Conservation (phyloP, 2,329 filamentous ascomycete species). For the Elsinoe fawcettii region DNA sequence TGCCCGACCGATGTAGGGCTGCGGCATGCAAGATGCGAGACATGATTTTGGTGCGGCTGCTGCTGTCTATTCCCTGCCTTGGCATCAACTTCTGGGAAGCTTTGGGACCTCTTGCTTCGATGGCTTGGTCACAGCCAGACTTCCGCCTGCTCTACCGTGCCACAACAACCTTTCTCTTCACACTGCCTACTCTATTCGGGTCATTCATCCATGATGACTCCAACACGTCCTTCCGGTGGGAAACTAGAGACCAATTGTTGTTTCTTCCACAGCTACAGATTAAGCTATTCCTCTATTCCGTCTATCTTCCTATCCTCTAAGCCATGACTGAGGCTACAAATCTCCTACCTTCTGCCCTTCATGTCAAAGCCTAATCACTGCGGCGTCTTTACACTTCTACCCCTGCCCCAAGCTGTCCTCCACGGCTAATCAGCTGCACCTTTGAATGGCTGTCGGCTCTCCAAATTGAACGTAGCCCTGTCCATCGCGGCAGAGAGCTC, state of each 20-base stretch:
- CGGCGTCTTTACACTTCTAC: not conserved
- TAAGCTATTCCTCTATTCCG: not conserved
- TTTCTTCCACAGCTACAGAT: not conserved
- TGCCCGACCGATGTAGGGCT: not conserved
- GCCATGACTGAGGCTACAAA: slow-evolving; percentile 5
- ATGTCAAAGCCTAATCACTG: not conserved
- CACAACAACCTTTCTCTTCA: not conserved
- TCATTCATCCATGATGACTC: slow-evolving; percentile 7
- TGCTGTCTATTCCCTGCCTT: slow-evolving; percentile 4
- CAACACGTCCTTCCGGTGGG: not conserved
- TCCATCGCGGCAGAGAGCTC: not conserved
- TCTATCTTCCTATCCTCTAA: not conserved
- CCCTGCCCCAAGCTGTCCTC: not conserved
- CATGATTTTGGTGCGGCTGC: slow-evolving; percentile 2
- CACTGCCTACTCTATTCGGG: slow-evolving; percentile 7
- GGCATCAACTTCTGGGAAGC: slow-evolving; percentile 1
- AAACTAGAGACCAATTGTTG: slow-evolving; percentile 6
- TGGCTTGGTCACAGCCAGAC: slow-evolving; percentile 10
- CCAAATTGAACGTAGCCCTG: not conserved
- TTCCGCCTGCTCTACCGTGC: slow-evolving; percentile 9
- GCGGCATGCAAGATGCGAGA: slow-evolving; percentile 1
- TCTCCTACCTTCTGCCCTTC: not conserved
- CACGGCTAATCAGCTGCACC: slow-evolving; percentile 8
- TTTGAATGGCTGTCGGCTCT: slow-evolving; percentile 7
- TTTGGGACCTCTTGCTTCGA: not conserved